These are phyloP conservation scores for Kwoniella mangroviensis DNA, from an alignment of 768 basidiomycete species.

Conservation along the genomic window DNA sequence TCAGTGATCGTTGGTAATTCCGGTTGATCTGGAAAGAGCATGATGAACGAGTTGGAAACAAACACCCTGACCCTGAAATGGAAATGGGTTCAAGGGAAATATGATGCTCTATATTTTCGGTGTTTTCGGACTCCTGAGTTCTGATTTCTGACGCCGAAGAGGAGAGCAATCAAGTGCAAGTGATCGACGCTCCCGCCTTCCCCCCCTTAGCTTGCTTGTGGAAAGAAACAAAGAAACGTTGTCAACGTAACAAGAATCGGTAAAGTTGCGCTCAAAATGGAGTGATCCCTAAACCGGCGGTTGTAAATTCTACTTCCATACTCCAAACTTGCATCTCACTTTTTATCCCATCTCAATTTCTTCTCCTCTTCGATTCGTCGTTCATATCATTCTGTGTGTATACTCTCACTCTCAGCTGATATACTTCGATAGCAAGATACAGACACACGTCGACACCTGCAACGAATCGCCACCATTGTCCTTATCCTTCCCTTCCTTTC, in stretches of 20 bases:
- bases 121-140: too few relatives aligned
- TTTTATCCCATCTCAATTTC: neutral
- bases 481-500: neutral
- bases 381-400: neutral
- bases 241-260: conserved; percentile 6
- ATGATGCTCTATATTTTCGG: too few relatives aligned
- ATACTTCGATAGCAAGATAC: too few relatives aligned
- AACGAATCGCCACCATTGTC: neutral
- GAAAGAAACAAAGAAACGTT: neutral
- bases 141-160: too few relatives aligned
- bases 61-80: too few relatives aligned
- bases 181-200: neutral
- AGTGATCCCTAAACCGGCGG: conserved; percentile 13
- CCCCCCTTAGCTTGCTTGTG: too few relatives aligned
- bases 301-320: neutral
- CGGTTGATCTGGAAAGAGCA: too few relatives aligned
- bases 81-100: too few relatives aligned
- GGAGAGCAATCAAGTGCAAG: neutral
- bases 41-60: too few relatives aligned
- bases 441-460: neutral
- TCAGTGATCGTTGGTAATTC: too few relatives aligned
- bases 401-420: too few relatives aligned
- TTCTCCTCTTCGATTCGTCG: neutral
- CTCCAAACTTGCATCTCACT: neutral
- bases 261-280: neutral